Evolutionary conservation across 129 eudicot genomes (phyloP).

Genomic region (Gnaphalium uliginosum): DNA sequence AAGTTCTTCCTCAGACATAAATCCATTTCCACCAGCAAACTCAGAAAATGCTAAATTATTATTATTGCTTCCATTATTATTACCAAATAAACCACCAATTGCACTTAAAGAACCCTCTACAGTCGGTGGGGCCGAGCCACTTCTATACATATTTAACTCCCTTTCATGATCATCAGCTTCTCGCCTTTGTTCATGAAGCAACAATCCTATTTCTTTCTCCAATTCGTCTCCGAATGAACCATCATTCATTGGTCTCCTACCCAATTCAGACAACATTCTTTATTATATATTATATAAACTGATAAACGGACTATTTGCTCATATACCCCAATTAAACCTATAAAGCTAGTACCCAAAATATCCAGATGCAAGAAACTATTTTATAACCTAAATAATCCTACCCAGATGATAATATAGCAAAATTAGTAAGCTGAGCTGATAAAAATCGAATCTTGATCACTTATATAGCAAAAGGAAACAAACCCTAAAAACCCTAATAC

Average conservation of each 20-base stretch:
- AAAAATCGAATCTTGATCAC: conserved; percentile 31
- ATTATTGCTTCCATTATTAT: conserved; percentile 22
- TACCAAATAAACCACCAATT: conserved; percentile 65
- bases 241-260: conserved; percentile 63
- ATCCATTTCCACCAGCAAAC: conserved; percentile 61
- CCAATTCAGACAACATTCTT: conserved; percentile 72
- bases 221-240: conserved; percentile 75
- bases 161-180: conserved; percentile 70
- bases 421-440: conserved; percentile 15
- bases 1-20: conserved; percentile 75
- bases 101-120: conserved; percentile 87
- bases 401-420: conserved; percentile 26
- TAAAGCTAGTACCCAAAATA: conserved; percentile 17
- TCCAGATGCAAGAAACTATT: conserved; percentile 23
- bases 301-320: conserved; percentile 1
- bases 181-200: conserved; percentile 72
- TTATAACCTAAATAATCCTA: conserved; percentile 3
- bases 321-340: conserved; percentile 16
- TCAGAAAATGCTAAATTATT: conserved; percentile 44
- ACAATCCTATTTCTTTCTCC: conserved; percentile 70
- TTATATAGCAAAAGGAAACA: conserved; percentile 12
- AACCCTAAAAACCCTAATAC: conserved; percentile 29
- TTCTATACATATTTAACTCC: conserved; percentile 73
- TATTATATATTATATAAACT: too few species aligned
- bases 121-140: conserved; percentile 94